Evolutionary conservation across 805 yeast genomes (phyloP), one percentile per base, ranked within the genome.

Genomic region (Nakazawaea anatomiae): DNA sequence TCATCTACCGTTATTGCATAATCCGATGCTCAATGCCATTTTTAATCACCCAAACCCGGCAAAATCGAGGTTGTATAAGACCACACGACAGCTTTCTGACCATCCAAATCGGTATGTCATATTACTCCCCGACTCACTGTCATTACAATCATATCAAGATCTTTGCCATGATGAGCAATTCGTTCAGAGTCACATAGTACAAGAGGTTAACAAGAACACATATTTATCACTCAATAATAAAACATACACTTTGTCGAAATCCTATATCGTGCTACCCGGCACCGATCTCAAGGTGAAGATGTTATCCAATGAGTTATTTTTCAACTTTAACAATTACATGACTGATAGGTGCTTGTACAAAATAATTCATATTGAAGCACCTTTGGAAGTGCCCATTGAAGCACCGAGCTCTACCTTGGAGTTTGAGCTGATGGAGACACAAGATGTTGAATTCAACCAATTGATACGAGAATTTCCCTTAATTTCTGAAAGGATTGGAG

Each of bases 11-110:
- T 61, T 73, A 42, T 67, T 83, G 50, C 65, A 76, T 51, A 85
- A 86, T 58, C 89, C 91, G 7, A 68, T 83, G 36, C 67, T 86
- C 34, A 82, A 85, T 62, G 74, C 82, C 39, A 64, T 86, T 6
- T 85, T 87, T 70, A 83, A 85, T 66, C 81, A 85, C 57, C 84
- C 86, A 0, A 70, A 68, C 51, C 80, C 81, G 2, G 53, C 63
- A 6, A 65, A 64, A n/a, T 69, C 75, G 0, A 75, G 82, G 12
- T 66, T 75, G 47, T 75, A 72, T 52, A 72, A 71, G n/a, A 68
- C 79, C 6, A 71, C 81, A 38, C 60, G 65, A 4, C 72, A 64
- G 46, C 58, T 85, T 28, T 58, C 71, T 2, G 63, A 59, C 42
- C 66, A 64, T 54, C 79, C 84, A 39, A 72, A 71, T 18, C 76